Evolutionary conservation across 2,329 filamentous ascomycete species (phyloP).

Genomic region (Botryotinia calthae): DNA sequence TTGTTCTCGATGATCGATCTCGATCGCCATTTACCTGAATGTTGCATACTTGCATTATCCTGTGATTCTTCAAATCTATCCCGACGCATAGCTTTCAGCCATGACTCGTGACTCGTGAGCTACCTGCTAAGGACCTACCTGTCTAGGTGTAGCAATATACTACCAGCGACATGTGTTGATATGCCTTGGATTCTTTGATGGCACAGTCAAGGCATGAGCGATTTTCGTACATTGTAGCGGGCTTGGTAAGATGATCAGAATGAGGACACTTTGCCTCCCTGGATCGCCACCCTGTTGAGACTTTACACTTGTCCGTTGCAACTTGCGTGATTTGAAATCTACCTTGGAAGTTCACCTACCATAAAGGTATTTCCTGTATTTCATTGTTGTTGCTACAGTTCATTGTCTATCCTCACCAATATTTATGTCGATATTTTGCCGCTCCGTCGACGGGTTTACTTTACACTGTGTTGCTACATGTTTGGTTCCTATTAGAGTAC

Average conservation of each 20-base stretch:
- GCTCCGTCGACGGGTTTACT: neutral
- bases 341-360: neutral
- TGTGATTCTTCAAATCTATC: neutral
- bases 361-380: neutral
- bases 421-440: neutral
- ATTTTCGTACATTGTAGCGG: neutral
- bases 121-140: no score
- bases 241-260: neutral
- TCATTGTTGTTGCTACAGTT: neutral
- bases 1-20: neutral
- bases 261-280: neutral
- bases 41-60: neutral
- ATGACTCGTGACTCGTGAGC: no score
- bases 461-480: neutral
- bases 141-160: no score
- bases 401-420: neutral
- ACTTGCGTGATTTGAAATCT: neutral
- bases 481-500: neutral
- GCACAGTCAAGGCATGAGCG: neutral
- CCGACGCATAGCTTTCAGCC: neutral
- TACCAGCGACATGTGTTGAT: no score
- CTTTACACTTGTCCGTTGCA: neutral
- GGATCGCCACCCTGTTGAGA: neutral
- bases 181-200: neutral
- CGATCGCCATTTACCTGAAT: neutral